phyloP scores from a whole-genome alignment of 495 filamentous ascomycete species.

The Cladorrhinum samala region DNA sequence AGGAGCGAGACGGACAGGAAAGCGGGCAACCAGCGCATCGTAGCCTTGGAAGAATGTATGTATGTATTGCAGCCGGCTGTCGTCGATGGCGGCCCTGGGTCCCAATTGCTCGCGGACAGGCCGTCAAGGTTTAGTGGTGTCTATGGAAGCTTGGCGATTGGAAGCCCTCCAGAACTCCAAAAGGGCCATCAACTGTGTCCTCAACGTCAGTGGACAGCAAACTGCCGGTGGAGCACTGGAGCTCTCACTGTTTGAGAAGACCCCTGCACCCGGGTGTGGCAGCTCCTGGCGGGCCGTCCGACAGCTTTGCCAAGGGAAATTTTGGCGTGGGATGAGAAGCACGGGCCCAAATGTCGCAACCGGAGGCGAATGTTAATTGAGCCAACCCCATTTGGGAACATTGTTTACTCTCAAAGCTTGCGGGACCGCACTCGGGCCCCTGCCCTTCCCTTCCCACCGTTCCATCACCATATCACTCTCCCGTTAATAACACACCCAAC shows the following conservation, averaged over 20 bases:
- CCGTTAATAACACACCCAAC: background rate
- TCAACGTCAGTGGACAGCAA: constrained; percentile 11
- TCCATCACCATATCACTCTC: constrained; percentile 3
- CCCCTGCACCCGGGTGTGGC: background rate
- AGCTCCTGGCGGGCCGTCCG: background rate
- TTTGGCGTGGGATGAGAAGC: background rate
- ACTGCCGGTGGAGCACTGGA: constrained; percentile 1
- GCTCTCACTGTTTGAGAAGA: background rate
- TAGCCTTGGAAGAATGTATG: constrained; percentile 17
- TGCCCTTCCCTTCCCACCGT: background rate
- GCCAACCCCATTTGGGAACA: constrained; percentile 25
- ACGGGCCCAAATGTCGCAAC: background rate
- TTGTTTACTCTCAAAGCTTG: constrained; percentile 27
- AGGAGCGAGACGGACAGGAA: constrained; percentile 50
- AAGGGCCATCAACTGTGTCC: constrained; percentile 13
- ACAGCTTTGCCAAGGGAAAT: background rate
- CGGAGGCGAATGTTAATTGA: background rate
- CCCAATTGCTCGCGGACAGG: constrained; percentile 20
- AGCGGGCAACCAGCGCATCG: constrained; percentile 52
- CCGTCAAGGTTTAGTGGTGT: background rate
- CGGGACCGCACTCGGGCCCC: constrained; percentile 4
- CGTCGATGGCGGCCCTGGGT: no score
- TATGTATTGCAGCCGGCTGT: no score
- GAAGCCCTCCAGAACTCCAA: background rate
- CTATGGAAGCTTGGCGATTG: constrained; percentile 11